Conservation (phyloP, 1,284 basidiomycete species). For the Flammula alnicola region DNA sequence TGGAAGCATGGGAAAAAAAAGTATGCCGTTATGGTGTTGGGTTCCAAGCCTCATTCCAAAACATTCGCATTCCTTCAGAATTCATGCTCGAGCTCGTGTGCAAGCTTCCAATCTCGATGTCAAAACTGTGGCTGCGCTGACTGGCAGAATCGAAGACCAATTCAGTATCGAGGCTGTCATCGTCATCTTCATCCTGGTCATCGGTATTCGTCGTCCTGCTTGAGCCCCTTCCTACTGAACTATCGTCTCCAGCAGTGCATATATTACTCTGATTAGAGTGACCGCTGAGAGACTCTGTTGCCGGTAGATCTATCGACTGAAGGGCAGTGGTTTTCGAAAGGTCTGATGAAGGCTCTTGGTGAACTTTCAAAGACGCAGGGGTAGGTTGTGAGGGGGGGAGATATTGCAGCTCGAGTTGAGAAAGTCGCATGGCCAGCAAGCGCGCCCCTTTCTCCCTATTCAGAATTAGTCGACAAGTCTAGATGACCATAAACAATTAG, state of each 20-base stretch:
- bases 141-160: neutral
- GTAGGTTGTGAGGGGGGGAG: neutral
- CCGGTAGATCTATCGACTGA: too few relatives aligned
- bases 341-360: too few relatives aligned
- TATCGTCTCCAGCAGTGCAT: too few relatives aligned
- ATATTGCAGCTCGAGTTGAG: neutral
- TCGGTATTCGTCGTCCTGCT: too few relatives aligned
- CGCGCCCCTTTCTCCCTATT: neutral
- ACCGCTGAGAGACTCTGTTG: too few relatives aligned
- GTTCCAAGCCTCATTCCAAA: constrained; percentile 1
- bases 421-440: too few relatives aligned
- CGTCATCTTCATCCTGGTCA: neutral
- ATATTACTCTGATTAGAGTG: too few relatives aligned
- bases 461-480: constrained; percentile 3
- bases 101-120: constrained; percentile 8
- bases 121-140: neutral
- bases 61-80: neutral
- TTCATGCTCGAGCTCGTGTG: constrained; percentile 4
- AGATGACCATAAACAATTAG: neutral
- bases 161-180: neutral
- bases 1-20: neutral
- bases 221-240: too few relatives aligned
- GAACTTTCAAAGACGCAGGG: neutral
- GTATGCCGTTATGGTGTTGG: neutral
- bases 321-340: too few relatives aligned